Base-by-base conservation (phyloP, 352 stramenopile genomes). In the Pythium oligandrum region DNA sequence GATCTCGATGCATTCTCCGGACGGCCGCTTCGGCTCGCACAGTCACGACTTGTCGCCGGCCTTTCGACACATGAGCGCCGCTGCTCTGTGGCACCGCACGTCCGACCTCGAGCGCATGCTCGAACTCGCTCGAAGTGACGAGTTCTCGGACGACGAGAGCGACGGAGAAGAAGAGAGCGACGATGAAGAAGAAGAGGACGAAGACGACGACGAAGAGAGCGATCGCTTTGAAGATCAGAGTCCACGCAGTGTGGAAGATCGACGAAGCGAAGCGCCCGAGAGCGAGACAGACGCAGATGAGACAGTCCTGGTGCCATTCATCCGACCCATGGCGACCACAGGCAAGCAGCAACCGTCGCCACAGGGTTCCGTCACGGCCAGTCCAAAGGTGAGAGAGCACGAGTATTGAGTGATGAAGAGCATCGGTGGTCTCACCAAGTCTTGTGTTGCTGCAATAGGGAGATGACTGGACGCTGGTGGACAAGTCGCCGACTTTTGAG, bases 61-160 rank as follows among this genome's bases (percentile, higher is more conserved):
- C 40, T 87, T 83, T 61, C 76, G 71, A 40, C 67, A 70, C 4
- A 51, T 81, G 34, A 63, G 57, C 48, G 44, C 71, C 42, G 73
- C 65, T 37, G 70, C 74, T 40, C 65, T 75, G 64, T 72, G 67
- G 43, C 70, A 72, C 47, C 74, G 70, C 47, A 63, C 75, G 47
- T 68, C 67, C 50, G 72, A 87, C 49, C 65, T 87, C 40, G 69
- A 84, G 46, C 84, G 83, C 46, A 61, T 90, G 63, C 71, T 70
- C 34, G 80, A 90, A 44, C 68, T 90, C 31, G 80, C 80, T 33
- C 70, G 73, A 33, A 88, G 77, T 55, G 78, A 90, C 70, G 80
- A 90, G 57, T 90, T 90, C 65, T 88, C 80, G 12, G 80, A 90
- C 66, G 80, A 78, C 44, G 80, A 90, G 63, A 90, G 80, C 63